Evolutionary conservation across 2,329 filamentous ascomycete species (phyloP).

Genomic region (Fusarium albosuccineum): DNA sequence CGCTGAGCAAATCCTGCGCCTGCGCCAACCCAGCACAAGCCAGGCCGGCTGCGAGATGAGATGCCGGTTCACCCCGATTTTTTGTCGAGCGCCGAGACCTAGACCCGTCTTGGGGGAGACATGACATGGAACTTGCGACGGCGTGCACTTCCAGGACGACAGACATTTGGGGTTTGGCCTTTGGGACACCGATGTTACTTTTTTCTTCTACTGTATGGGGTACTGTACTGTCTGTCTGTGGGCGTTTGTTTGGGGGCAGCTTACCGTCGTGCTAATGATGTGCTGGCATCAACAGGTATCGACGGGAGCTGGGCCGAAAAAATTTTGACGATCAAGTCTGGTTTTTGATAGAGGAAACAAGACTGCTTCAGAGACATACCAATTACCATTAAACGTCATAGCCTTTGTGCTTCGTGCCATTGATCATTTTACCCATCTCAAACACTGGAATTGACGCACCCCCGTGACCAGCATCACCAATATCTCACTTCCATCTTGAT

Average conservation of each 20-base stretch:
- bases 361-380: neutral
- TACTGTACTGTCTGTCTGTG: slow-evolving; percentile 34
- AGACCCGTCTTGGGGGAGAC: slow-evolving; percentile 40
- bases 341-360: slow-evolving; percentile 4
- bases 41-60: slow-evolving; percentile 47
- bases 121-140: slow-evolving; percentile 11
- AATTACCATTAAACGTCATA: slow-evolving; percentile 2
- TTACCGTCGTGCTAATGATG: slow-evolving; percentile 9
- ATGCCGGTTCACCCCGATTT: slow-evolving; percentile 54
- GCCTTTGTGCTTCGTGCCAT: neutral
- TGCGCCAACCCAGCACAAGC: slow-evolving; percentile 25
- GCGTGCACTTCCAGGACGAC: slow-evolving; percentile 1
- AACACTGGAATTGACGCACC: slow-evolving; percentile 19
- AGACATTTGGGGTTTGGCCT: slow-evolving; percentile 3
- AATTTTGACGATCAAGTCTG: slow-evolving; percentile 17
- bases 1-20: slow-evolving; percentile 38
- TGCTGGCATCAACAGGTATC: slow-evolving; percentile 26
- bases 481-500: slow-evolving; percentile 15
- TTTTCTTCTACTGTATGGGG: slow-evolving; percentile 34
- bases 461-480: slow-evolving; percentile 27
- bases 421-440: neutral
- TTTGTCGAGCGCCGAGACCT: slow-evolving; percentile 50
- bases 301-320: slow-evolving; percentile 26
- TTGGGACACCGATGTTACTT: slow-evolving; percentile 1
- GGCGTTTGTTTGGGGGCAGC: slow-evolving; percentile 6